Evolutionary conservation across 305 asterid species (phyloP).

Genomic region (Solanum aculeatissimum): DNA sequence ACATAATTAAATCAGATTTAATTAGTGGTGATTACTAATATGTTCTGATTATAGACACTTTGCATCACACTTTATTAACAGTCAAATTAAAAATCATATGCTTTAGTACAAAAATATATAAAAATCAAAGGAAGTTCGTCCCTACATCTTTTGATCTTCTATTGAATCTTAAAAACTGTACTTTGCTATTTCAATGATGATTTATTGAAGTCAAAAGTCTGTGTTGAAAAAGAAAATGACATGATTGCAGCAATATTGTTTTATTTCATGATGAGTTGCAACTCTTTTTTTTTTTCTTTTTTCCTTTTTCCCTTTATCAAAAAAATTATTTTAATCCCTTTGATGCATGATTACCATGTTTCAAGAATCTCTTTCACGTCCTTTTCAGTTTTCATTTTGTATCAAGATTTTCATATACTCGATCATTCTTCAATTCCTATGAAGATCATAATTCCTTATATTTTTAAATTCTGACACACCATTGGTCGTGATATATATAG

Average conservation of each 20-base stretch:
- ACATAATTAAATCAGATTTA: background rate
- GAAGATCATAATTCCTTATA: background rate
- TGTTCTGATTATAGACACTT: background rate
- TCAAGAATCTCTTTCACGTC: background rate
- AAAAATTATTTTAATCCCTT: background rate
- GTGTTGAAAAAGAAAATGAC: background rate
- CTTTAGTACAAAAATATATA: background rate
- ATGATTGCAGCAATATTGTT: background rate
- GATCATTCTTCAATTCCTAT: background rate
- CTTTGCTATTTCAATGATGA: background rate
- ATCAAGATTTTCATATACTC: background rate
- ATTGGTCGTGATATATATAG: background rate
- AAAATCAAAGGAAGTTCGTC: background rate
- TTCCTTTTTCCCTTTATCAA: background rate
- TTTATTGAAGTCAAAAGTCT: background rate
- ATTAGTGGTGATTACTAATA: background rate
- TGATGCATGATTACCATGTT: background rate
- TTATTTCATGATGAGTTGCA: background rate
- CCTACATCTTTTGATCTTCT: conserved; percentile 3
- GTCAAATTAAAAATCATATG: background rate
- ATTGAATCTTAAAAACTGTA: conserved; percentile 1
- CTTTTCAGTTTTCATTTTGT: background rate
- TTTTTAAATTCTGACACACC: background rate
- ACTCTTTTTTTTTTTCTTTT: background rate
- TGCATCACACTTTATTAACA: background rate